Conservation (phyloP, 2,329 filamentous ascomycete species). For the Xylariaceae sp. region DNA sequence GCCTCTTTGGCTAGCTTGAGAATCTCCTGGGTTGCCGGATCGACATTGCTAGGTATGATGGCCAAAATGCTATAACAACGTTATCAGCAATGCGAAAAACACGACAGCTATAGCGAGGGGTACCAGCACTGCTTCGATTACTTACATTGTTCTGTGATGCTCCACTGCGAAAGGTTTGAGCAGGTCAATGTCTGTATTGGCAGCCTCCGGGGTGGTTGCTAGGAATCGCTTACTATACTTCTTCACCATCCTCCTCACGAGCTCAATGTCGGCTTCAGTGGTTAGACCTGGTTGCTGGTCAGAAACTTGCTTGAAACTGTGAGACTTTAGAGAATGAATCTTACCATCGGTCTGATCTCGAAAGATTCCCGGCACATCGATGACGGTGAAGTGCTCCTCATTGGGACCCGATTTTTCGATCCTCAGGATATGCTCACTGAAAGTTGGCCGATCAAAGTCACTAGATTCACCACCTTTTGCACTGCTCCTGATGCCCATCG, state of each 20-base stretch:
- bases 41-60: conserved; percentile 29
- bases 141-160: conserved; percentile 40
- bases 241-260: conserved; percentile 41
- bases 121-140: no score
- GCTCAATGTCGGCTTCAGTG: conserved; percentile 33
- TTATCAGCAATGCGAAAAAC: conserved; percentile 1
- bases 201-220: no score
- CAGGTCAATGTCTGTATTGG: no score
- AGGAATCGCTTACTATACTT: conserved; percentile 28
- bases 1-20: conserved; percentile 28
- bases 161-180: conserved; percentile 26
- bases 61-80: conserved; percentile 19
- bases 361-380: conserved; percentile 50
- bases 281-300: conserved; percentile 30
- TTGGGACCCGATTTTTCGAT: conserved; percentile 38
- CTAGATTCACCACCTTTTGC: conserved; percentile 2
- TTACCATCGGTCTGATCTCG: conserved; percentile 27
- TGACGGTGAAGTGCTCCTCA: conserved; percentile 41
- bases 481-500: conserved; percentile 35
- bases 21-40: conserved; percentile 32
- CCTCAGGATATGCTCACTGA: conserved; percentile 39
- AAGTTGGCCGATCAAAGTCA: conserved; percentile 21
- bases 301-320: conserved; percentile 4
- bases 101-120: no score
- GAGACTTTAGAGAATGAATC: conserved; percentile 6